These are phyloP conservation scores for Ceratocystiopsis brevicomis DNA, from an alignment of 2,329 filamentous ascomycete species.

Conservation along the genomic window DNA sequence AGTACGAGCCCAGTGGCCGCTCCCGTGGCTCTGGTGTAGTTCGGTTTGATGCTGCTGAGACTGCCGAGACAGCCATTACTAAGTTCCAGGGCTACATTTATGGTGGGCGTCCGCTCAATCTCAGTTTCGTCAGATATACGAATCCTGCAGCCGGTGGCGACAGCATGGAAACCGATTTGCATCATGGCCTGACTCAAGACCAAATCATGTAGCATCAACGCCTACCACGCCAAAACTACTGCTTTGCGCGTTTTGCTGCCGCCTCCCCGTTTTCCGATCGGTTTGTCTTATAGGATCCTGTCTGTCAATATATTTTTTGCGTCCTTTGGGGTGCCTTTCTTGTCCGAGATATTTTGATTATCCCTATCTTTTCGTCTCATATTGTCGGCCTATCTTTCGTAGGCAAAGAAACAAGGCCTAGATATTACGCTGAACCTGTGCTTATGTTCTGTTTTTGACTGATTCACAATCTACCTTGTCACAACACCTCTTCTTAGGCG, in stretches of 20 bases:
- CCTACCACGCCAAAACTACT: neutral
- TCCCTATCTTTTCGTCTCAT: no score
- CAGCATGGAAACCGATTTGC: constrained; percentile 67
- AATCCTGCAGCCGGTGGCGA: constrained; percentile 44
- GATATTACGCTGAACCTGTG: no score
- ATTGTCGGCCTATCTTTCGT: no score
- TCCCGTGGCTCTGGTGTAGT: constrained; percentile 95
- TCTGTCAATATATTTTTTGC: no score
- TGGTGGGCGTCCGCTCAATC: constrained; percentile 76
- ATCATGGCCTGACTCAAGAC: constrained; percentile 71
- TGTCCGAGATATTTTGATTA: no score
- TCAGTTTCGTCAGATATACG: constrained; percentile 87
- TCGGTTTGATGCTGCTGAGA: constrained; percentile 65
- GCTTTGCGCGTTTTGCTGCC: no score
- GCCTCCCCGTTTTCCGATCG: no score
- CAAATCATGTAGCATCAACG: constrained; percentile 67
- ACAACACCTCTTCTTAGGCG: no score
- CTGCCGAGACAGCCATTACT: constrained; percentile 80
- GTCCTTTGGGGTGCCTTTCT: no score
- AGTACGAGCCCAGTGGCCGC: constrained; percentile 91
- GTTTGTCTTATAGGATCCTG: neutral
- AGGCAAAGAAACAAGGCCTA: no score
- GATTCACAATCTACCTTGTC: no score
- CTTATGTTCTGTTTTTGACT: no score
- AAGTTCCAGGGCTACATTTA: constrained; percentile 98